phyloP scores from a whole-genome alignment of 345 rosid species.

The Eucalyptus fibrosa region DNA sequence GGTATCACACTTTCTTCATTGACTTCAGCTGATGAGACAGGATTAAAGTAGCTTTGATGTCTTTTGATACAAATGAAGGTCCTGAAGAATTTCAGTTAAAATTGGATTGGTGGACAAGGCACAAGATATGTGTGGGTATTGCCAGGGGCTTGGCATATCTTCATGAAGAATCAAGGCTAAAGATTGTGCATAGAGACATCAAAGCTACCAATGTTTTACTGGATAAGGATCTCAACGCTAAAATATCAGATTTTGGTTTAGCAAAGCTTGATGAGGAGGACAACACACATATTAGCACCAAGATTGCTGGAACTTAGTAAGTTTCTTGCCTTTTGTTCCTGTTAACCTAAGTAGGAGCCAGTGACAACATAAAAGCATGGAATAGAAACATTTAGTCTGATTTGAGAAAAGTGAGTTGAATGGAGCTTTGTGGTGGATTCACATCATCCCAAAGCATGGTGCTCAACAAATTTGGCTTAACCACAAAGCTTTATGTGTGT shows the following conservation, averaged over 20 bases:
- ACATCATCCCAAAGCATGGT: neutral
- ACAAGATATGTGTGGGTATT: neutral
- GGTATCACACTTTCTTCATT: neutral
- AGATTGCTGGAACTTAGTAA: neutral
- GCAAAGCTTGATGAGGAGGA: neutral
- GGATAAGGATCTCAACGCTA: neutral
- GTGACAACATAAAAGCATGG: neutral
- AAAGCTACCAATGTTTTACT: neutral
- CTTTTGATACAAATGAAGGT: neutral
- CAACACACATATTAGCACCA: neutral
- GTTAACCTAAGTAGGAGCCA: too few species aligned
- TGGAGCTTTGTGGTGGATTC: neutral
- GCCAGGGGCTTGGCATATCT: neutral
- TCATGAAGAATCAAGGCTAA: neutral
- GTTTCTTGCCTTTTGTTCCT: neutral
- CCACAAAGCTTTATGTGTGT: neutral
- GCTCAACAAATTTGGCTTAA: neutral
- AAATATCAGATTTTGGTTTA: neutral
- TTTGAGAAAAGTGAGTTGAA: neutral
- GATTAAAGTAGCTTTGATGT: neutral
- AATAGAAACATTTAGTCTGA: neutral
- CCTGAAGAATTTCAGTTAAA: neutral
- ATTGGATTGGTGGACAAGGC: neutral
- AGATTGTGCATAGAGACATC: neutral
- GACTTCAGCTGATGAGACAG: neutral